These are phyloP conservation scores for Wickerhamomyces silvicola DNA, from an alignment of 805 yeast species.

Conservation along the genomic window DNA sequence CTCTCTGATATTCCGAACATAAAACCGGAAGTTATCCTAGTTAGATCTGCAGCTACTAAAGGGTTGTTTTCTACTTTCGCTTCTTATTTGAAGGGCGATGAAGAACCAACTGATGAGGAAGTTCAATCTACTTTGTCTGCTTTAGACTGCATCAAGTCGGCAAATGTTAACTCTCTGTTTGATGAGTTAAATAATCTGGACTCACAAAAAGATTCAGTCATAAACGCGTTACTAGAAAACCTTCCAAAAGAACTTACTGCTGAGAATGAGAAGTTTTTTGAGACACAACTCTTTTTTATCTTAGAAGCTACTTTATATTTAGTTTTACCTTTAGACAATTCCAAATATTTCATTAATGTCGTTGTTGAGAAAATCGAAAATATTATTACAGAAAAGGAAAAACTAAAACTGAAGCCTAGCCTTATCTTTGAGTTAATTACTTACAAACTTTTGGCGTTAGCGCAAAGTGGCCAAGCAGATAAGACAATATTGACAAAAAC, in stretches of 20 bases:
- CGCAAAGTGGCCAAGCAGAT: background rate
- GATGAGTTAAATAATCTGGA: slow-evolving; percentile 30
- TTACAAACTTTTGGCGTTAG: slow-evolving; percentile 42
- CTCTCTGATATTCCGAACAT: slow-evolving; percentile 54
- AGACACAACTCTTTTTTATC: slow-evolving; percentile 32
- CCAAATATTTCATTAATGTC: slow-evolving; percentile 2
- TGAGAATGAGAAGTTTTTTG: slow-evolving; percentile 21
- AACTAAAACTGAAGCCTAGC: slow-evolving; percentile 18
- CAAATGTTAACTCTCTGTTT: slow-evolving; percentile 53
- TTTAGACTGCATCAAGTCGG: slow-evolving; percentile 72
- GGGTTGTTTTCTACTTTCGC: slow-evolving; percentile 90
- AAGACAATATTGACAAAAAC: slow-evolving; percentile 2
- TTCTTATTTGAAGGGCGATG: slow-evolving; percentile 88
- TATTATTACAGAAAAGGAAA: slow-evolving; percentile 13
- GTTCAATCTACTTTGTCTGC: slow-evolving; percentile 81
- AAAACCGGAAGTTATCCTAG: slow-evolving; percentile 59
- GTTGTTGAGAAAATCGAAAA: slow-evolving; percentile 22
- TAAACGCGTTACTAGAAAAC: slow-evolving; percentile 27
- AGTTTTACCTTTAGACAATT: background rate
- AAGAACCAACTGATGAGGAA: slow-evolving; percentile 92
- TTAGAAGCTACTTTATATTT: slow-evolving; percentile 31
- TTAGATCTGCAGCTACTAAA: slow-evolving; percentile 56
- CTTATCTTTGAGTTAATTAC: slow-evolving; percentile 38
- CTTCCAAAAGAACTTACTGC: slow-evolving; percentile 28
- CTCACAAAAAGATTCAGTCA: slow-evolving; percentile 10